Conservation (phyloP, 768 basidiomycete species). For the Hygrophoropsis aurantiaca region DNA sequence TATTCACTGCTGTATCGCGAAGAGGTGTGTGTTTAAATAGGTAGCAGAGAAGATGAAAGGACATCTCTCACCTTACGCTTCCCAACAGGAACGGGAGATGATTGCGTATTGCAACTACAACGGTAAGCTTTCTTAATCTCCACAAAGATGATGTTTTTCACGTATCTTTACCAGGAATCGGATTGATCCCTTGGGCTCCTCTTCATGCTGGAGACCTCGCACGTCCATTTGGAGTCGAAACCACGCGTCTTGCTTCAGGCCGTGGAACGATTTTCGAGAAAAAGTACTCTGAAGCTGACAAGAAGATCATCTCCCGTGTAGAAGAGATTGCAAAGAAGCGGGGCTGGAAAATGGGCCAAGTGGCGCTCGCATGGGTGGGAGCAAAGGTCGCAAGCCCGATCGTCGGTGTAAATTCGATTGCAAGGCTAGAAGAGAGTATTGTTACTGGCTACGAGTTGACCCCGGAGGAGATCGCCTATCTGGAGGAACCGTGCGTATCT, state of each 20-base stretch:
- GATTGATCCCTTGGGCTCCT: conserved; percentile 51
- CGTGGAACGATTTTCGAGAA: conserved; percentile 25
- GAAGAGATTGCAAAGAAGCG: conserved; percentile 41
- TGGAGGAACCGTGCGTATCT: conserved; percentile 27
- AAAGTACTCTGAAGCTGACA: conserved; percentile 25
- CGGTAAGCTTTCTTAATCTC: conserved; percentile 35
- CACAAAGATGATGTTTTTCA: no score
- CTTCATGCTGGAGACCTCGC: conserved; percentile 40
- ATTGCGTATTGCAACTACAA: conserved; percentile 43
- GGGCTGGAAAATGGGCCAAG: conserved; percentile 42
- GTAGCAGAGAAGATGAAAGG: not conserved
- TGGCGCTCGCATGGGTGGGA: conserved; percentile 43
- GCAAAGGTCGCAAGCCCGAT: conserved; percentile 46
- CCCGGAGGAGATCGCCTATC: conserved; percentile 28
- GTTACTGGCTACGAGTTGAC: conserved; percentile 22
- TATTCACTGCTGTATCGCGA: conserved; percentile 56
- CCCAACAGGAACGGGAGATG: conserved; percentile 45
- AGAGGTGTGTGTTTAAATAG: conserved; percentile 31
- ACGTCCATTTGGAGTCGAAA: conserved; percentile 31
- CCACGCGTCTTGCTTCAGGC: conserved; percentile 12
- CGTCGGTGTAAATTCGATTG: conserved; percentile 36
- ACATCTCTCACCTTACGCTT: not conserved
- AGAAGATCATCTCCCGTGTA: conserved; percentile 38
- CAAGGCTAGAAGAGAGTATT: conserved; percentile 29
- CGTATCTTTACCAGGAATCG: conserved; percentile 40